These are phyloP conservation scores for Globisporangium acanthophoron DNA, from an alignment of 352 stramenopile genomes.

Conservation along the genomic window DNA sequence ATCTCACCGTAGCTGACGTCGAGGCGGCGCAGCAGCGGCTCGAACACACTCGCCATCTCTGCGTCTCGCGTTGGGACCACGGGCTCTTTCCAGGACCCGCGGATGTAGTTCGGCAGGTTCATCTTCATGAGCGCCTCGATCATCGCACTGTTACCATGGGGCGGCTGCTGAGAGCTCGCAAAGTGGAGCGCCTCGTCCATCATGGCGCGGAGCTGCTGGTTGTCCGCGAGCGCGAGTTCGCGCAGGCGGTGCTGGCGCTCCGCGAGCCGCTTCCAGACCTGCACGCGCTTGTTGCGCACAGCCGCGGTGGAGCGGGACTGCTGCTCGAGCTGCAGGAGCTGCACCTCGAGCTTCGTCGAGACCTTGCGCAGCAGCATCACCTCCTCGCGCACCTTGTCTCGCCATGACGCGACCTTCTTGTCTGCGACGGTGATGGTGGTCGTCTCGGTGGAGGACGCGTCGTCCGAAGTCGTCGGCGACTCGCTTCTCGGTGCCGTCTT, in stretches of 20 bases:
- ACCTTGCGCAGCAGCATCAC: background rate
- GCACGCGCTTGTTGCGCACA: background rate
- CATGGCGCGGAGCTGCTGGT: slow-evolving; percentile 12
- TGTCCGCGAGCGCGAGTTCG: slow-evolving; percentile 1
- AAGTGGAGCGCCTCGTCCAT: slow-evolving; percentile 1
- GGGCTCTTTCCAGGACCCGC: background rate
- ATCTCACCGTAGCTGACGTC: slow-evolving; percentile 3
- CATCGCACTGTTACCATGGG: background rate
- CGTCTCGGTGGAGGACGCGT: background rate
- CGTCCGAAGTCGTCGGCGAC: background rate
- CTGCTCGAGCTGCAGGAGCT: slow-evolving; percentile 2
- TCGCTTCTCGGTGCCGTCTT: background rate
- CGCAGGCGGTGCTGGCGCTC: slow-evolving; percentile 6
- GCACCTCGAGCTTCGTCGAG: background rate
- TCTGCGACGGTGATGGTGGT: background rate
- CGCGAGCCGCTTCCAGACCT: slow-evolving; percentile 1
- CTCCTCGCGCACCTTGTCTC: slow-evolving; percentile 6
- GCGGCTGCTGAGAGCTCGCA: background rate
- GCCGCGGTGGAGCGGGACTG: background rate
- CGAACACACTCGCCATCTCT: background rate
- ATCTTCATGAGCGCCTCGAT: background rate
- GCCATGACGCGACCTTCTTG: background rate
- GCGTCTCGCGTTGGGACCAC: background rate
- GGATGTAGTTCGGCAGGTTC: slow-evolving; percentile 3
- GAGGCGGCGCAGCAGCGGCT: background rate